phyloP scores from a whole-genome alignment of 345 rosid species.

The Triadica sebifera region DNA sequence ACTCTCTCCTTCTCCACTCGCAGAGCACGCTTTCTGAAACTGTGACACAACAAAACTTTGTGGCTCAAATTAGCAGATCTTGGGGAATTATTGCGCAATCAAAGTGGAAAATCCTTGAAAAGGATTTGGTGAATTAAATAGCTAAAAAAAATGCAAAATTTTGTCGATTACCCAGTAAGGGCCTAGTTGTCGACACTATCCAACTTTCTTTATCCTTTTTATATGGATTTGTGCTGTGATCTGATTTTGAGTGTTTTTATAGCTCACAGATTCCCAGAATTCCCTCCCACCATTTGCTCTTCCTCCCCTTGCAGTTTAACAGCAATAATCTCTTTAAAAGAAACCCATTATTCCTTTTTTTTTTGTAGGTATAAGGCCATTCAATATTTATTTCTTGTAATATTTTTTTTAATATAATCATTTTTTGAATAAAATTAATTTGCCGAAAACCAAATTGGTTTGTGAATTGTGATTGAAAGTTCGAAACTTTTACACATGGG shows the following conservation, averaged over 20 bases:
- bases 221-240: slow-evolving; percentile 31
- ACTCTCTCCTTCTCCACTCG: slow-evolving; percentile 14
- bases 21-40: not conserved
- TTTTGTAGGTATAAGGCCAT: no score
- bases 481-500: no score
- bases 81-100: slow-evolving; percentile 24
- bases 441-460: no score
- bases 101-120: slow-evolving; percentile 13
- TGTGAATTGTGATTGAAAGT: no score
- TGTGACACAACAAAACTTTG: slow-evolving; percentile 1
- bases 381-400: no score
- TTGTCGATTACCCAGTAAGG: not conserved
- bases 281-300: not conserved
- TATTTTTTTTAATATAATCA: no score
- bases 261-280: not conserved
- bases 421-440: no score
- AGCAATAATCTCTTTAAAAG: no score
- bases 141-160: slow-evolving; percentile 11
- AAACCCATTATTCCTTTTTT: no score
- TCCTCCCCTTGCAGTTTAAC: no score
- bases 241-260: not conserved
- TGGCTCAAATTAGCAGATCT: slow-evolving; percentile 32
- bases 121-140: slow-evolving; percentile 34
- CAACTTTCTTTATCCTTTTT: not conserved
- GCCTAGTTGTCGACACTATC: not conserved